Conservation (phyloP, 306 rosid species). For the Casuarina cunninghamiana region DNA sequence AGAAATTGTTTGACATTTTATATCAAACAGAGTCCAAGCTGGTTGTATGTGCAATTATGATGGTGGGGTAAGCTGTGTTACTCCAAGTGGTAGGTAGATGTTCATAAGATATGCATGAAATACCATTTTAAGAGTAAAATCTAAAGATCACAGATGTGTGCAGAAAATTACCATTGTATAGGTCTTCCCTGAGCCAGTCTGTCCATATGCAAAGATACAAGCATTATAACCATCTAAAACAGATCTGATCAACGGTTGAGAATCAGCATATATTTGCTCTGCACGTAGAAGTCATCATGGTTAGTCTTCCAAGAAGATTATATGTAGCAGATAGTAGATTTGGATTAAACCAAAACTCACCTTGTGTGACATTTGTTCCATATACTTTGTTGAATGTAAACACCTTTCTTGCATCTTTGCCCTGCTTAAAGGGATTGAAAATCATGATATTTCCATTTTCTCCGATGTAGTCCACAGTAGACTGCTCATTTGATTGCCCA, state of each 20-base stretch:
- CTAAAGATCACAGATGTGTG: background rate
- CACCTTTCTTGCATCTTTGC: constrained; percentile 80
- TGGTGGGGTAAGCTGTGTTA: background rate
- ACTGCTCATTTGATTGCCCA: constrained; percentile 65
- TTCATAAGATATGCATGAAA: background rate
- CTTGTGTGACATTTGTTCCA: constrained; percentile 85
- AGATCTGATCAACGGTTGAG: constrained; percentile 80
- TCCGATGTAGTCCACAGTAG: constrained; percentile 88
- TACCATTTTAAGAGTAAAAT: background rate
- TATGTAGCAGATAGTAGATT: constrained; percentile 9
- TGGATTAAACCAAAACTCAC: constrained; percentile 34
- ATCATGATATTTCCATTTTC: constrained; percentile 95
- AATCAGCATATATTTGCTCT: constrained; percentile 87
- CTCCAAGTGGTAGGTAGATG: background rate
- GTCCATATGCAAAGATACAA: constrained; percentile 97
- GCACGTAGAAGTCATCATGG: constrained; percentile 37
- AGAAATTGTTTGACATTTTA: background rate
- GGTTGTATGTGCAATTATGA: background rate
- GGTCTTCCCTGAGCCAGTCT: constrained; percentile 98
- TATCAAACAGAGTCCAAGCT: background rate
- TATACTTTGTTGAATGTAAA: constrained; percentile 92
- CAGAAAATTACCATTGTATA: constrained; percentile 81
- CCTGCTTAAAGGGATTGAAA: constrained; percentile 82
- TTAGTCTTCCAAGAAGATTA: constrained; percentile 17
- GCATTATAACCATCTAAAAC: constrained; percentile 87